These are phyloP conservation scores for Agapanthus africanus DNA, from an alignment of 106 monocot species.

Conservation along the genomic window DNA sequence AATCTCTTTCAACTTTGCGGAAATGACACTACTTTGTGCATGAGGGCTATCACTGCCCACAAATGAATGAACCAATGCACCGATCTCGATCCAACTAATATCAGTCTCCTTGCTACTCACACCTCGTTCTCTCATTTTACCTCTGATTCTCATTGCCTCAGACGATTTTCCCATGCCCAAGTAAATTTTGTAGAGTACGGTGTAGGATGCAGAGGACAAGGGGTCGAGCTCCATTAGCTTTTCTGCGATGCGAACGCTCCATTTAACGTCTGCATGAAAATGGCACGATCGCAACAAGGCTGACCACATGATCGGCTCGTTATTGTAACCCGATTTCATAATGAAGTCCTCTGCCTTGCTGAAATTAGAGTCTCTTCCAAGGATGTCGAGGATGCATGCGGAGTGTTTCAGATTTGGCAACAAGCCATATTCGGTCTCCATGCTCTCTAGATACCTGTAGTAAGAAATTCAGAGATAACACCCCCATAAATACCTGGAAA, in stretches of 20 bases:
- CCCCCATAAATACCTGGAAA: too few relatives aligned
- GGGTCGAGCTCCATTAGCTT: constrained; percentile 37
- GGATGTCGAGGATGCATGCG: constrained; percentile 34
- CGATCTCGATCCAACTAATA: constrained; percentile 45
- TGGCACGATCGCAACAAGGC: constrained; percentile 28
- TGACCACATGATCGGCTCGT: constrained; percentile 26
- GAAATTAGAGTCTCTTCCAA: constrained; percentile 28
- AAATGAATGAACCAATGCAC: constrained; percentile 29
- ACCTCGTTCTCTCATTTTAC: constrained; percentile 47
- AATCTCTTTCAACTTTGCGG: constrained; percentile 25
- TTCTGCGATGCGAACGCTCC: constrained; percentile 20
- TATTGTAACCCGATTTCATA: constrained; percentile 18
- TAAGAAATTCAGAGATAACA: not conserved
- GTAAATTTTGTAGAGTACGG: constrained; percentile 37
- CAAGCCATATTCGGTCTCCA: constrained; percentile 29
- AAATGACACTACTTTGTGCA: constrained; percentile 10
- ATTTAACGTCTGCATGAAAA: constrained; percentile 30
- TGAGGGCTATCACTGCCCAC: constrained; percentile 12
- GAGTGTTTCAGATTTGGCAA: constrained; percentile 30
- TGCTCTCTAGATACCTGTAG: constrained; percentile 40
- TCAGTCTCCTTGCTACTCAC: constrained; percentile 31
- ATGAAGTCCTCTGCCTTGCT: constrained; percentile 40
- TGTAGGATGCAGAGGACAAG: constrained; percentile 22
- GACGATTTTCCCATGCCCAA: constrained; percentile 30
- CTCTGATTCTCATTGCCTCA: constrained; percentile 55